Evolutionary conservation across 495 filamentous ascomycete genomes (phyloP).

Genomic region (Hyaloscypha hepaticicola): DNA sequence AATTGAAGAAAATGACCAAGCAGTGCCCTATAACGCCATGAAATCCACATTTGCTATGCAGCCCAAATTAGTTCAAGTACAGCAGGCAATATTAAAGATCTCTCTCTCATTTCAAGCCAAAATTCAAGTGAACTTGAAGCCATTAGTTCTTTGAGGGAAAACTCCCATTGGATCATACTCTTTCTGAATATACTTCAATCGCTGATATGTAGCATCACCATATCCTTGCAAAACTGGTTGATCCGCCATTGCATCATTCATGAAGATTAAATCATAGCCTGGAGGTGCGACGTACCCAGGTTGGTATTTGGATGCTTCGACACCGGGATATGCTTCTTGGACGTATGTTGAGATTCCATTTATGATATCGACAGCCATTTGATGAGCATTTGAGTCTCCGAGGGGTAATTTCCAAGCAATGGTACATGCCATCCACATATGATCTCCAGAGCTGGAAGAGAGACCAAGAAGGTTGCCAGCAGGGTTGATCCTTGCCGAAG

Average conservation of each 20-base stretch:
- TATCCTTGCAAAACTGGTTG: slow-evolving; percentile 11
- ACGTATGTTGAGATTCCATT: not conserved
- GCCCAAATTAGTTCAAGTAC: no score
- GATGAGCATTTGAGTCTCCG: not conserved
- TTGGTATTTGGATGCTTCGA: not conserved
- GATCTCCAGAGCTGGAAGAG: not conserved
- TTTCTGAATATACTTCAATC: slow-evolving; percentile 10
- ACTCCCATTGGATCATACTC: slow-evolving; percentile 4
- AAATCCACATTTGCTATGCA: no score
- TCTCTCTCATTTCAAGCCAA: not conserved
- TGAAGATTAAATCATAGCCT: slow-evolving; percentile 1
- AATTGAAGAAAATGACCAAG: no score
- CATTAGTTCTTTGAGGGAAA: slow-evolving; percentile 8
- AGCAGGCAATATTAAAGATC: no score
- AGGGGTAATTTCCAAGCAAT: not conserved
- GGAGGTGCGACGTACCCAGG: not conserved
- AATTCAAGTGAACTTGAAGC: slow-evolving; percentile 6
- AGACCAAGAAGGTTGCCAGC: slow-evolving; percentile 12
- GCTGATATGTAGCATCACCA: slow-evolving; percentile 5
- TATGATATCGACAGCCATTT: not conserved
- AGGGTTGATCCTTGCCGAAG: slow-evolving; percentile 12
- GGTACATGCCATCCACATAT: slow-evolving; percentile 17
- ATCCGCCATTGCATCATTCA: slow-evolving; percentile 13
- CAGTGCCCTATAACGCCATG: no score
- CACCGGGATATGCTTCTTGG: not conserved